Evolutionary conservation across 2,329 filamentous ascomycete species (phyloP).

Genomic region (Byssothecium circinans): DNA sequence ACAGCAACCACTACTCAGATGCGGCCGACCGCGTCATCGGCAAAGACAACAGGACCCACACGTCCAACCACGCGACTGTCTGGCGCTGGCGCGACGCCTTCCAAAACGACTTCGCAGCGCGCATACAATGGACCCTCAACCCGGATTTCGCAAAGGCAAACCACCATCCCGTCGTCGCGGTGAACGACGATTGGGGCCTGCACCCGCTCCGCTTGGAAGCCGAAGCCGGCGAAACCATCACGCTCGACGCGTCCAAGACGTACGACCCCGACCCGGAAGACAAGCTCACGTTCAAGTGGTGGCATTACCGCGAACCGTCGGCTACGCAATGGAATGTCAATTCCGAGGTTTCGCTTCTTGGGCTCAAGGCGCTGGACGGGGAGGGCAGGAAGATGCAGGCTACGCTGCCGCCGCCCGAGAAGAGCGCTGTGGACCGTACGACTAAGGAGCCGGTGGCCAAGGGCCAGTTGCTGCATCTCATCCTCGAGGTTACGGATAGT

Average conservation of each 20-base stretch:
- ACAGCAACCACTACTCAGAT: slow-evolving; percentile 44
- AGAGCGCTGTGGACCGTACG: slow-evolving; percentile 43
- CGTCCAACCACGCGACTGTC: slow-evolving; percentile 53
- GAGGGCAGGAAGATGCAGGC: slow-evolving; percentile 40
- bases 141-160: slow-evolving; percentile 43
- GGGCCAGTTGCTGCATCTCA: slow-evolving; percentile 53
- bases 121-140: slow-evolving; percentile 52
- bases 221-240: slow-evolving; percentile 45
- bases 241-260: slow-evolving; percentile 50
- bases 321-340: slow-evolving; percentile 49
- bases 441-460: slow-evolving; percentile 41
- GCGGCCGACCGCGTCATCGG: slow-evolving; percentile 42
- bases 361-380: slow-evolving; percentile 32
- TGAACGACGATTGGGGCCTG: slow-evolving; percentile 46
- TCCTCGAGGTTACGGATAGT: slow-evolving; percentile 53
- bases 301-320: slow-evolving; percentile 50
- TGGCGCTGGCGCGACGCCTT: slow-evolving; percentile 59
- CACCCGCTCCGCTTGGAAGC: slow-evolving; percentile 46
- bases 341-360: slow-evolving; percentile 46
- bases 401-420: slow-evolving; percentile 47
- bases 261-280: slow-evolving; percentile 52
- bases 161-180: slow-evolving; percentile 53
- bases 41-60: slow-evolving; percentile 35
- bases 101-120: slow-evolving; percentile 55
- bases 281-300: slow-evolving; percentile 53